Evolutionary conservation across 148 eudicot genomes (phyloP).

Genomic region (Rhododendron mucronatum): DNA sequence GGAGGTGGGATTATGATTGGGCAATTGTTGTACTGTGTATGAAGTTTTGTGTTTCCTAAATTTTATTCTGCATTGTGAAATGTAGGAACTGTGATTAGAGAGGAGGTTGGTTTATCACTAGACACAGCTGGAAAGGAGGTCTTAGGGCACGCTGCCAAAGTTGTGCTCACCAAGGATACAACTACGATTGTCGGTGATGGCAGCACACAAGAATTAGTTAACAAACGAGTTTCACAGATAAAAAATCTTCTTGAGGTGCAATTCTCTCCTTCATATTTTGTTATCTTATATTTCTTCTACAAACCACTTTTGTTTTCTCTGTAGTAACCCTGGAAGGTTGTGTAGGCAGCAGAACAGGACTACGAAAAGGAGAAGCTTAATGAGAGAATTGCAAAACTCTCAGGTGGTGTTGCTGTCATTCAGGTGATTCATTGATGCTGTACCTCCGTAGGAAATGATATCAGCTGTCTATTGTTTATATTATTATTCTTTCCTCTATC

Average conservation of each 20-base stretch:
- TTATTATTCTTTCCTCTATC: not conserved
- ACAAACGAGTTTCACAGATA: conserved; percentile 48
- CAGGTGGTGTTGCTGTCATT: conserved; percentile 79
- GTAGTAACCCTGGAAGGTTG: conserved; percentile 1
- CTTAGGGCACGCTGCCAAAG: conserved; percentile 50
- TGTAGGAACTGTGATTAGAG: conserved; percentile 58
- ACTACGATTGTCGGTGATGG: conserved; percentile 63
- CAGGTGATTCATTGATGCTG: conserved; percentile 28
- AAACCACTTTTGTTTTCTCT: not conserved
- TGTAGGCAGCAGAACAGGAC: conserved; percentile 54
- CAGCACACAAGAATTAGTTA: conserved; percentile 52
- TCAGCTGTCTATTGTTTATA: not conserved
- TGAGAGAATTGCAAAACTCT: conserved; percentile 79
- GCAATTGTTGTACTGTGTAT: not conserved
- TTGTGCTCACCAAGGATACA: conserved; percentile 50
- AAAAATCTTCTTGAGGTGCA: conserved; percentile 47
- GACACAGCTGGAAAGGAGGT: conserved; percentile 50
- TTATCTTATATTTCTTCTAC: not conserved
- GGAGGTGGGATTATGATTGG: conserved; percentile 37
- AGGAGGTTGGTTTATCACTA: conserved; percentile 54
- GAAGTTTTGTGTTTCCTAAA: not conserved
- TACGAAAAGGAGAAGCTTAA: conserved; percentile 59
- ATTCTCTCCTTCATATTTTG: not conserved
- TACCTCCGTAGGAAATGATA: not conserved
- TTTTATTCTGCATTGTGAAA: not conserved